Evolutionary conservation across 2,329 filamentous ascomycete species (phyloP).

Genomic region (Nigrospora osmanthi): DNA sequence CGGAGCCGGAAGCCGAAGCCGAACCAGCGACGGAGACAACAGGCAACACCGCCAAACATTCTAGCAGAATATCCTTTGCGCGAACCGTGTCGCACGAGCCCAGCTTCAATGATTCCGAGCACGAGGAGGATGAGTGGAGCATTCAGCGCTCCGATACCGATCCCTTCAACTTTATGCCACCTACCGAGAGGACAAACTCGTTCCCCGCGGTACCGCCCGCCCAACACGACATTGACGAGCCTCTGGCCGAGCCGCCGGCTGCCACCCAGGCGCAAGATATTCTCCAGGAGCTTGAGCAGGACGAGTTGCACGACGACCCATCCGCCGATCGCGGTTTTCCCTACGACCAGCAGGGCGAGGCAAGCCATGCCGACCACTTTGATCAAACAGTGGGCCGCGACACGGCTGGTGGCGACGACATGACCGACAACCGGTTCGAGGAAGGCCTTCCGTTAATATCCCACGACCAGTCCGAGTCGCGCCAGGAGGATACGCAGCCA

Average conservation of each 20-base stretch:
- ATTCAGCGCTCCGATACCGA: conserved; percentile 44
- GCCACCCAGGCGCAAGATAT: conserved; percentile 46
- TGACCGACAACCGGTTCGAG: conserved; percentile 54
- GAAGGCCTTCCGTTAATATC: conserved; percentile 61
- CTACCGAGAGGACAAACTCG: conserved; percentile 52
- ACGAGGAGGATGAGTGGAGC: conserved; percentile 52
- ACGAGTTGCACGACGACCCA: conserved; percentile 32
- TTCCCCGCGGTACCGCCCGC: conserved; percentile 49
- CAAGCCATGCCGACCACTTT: conserved; percentile 11
- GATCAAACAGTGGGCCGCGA: conserved; percentile 35
- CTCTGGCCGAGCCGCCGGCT: conserved; percentile 31
- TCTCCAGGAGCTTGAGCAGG: conserved; percentile 43
- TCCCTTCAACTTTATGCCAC: conserved; percentile 52
- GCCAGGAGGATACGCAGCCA: conserved; percentile 10
- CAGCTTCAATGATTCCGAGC: conserved; percentile 40
- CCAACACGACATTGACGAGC: conserved; percentile 17
- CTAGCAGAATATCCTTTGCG: conserved; percentile 53
- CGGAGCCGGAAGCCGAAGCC: conserved; percentile 7
- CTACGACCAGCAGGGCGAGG: conserved; percentile 5
- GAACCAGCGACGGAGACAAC: conserved; percentile 9
- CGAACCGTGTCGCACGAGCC: conserved; percentile 57
- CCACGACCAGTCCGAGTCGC: conserved; percentile 17
- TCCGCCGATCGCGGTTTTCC: conserved; percentile 13
- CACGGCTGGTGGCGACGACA: conserved; percentile 29
- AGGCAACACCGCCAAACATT: conserved; percentile 38